phyloP scores from a whole-genome alignment of 371 early-diverging fungal species.

The Batkoa obscura region DNA sequence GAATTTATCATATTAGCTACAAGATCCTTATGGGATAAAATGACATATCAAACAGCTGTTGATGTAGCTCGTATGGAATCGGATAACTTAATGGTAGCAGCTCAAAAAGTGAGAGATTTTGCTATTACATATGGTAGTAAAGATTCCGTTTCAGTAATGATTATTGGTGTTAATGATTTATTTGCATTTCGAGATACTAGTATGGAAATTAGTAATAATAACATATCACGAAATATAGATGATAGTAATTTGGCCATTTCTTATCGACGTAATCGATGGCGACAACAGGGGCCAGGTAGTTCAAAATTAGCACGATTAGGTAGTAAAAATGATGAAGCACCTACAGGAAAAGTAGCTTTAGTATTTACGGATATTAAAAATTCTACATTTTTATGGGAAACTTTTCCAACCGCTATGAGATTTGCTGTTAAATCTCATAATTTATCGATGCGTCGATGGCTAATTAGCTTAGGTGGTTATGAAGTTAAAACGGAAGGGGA shows the following conservation, averaged over 20 bases:
- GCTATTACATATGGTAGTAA: constrained; percentile 74
- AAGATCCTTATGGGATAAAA: constrained; percentile 61
- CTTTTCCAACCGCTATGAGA: constrained; percentile 67
- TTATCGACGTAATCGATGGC: constrained; percentile 9
- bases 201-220: not conserved
- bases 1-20: constrained; percentile 83
- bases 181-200: constrained; percentile 20
- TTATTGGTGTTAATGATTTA: constrained; percentile 57
- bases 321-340: constrained; percentile 59
- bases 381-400: constrained; percentile 89
- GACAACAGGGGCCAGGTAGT: constrained; percentile 31
- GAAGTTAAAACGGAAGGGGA: constrained; percentile 97
- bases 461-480: constrained; percentile 76
- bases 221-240: not conserved
- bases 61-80: constrained; percentile 57
- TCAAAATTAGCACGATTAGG: constrained; percentile 41
- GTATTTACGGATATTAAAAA: constrained; percentile 93
- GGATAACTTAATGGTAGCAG: constrained; percentile 56
- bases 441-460: constrained; percentile 57
- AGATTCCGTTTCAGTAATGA: constrained; percentile 64
- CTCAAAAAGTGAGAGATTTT: constrained; percentile 66
- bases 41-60: constrained; percentile 63
- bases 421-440: constrained; percentile 80
- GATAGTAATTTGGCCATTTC: not conserved
- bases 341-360: constrained; percentile 64